Evolutionary conservation across 768 basidiomycete genomes (phyloP).

Genomic region (Mycena metata): DNA sequence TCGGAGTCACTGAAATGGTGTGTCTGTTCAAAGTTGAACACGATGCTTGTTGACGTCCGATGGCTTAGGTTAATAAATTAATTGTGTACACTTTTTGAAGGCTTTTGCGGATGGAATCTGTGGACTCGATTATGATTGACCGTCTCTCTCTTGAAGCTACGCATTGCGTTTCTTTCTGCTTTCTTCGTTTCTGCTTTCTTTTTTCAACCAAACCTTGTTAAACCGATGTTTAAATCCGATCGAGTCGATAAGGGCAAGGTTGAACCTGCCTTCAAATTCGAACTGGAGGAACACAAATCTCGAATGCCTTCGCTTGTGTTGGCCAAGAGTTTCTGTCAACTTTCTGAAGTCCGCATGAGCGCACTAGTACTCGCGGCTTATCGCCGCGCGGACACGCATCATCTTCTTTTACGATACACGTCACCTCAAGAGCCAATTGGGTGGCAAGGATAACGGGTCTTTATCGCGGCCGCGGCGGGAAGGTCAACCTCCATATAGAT

Average conservation of each 20-base stretch:
- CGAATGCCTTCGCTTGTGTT: background rate
- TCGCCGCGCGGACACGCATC: background rate
- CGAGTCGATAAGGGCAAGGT: too few species aligned
- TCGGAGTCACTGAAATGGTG: constrained; percentile 13
- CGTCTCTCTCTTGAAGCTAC: too few species aligned
- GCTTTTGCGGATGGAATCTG: background rate
- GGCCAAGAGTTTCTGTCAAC: background rate
- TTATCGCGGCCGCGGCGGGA: constrained; percentile 1
- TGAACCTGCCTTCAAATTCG: too few species aligned
- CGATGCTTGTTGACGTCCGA: too few species aligned
- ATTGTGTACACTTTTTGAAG: constrained; percentile 12
- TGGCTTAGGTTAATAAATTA: constrained; percentile 2
- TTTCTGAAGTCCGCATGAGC: too few species aligned
- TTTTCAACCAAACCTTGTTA: too few species aligned
- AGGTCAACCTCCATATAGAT: constrained; percentile 4
- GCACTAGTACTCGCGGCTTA: too few species aligned
- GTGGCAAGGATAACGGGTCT: constrained; percentile 1
- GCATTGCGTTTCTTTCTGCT: too few species aligned
- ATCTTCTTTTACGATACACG: background rate
- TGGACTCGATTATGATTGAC: too few species aligned
- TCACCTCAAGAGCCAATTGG: constrained; percentile 8
- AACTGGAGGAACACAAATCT: too few species aligned
- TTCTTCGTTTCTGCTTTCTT: too few species aligned
- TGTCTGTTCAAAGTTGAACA: background rate
- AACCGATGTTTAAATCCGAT: too few species aligned